Conservation (phyloP, 768 basidiomycete genomes). For the Termitomyces bulborhizus region DNA sequence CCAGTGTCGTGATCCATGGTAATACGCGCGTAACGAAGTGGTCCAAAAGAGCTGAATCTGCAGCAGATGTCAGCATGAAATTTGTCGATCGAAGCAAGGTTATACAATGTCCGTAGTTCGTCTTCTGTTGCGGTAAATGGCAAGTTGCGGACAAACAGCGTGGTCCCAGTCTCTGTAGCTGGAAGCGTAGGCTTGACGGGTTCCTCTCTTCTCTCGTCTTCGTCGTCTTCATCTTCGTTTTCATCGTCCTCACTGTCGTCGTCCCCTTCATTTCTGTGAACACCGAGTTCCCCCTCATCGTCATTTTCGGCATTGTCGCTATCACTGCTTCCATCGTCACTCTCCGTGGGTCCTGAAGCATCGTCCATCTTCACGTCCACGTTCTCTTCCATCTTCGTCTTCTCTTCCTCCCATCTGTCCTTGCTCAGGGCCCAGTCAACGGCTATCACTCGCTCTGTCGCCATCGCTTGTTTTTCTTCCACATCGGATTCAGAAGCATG, state of each 20-base stretch:
- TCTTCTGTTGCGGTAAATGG: slow-evolving; percentile 92
- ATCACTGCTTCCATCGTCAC: slow-evolving; percentile 21
- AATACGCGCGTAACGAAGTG: slow-evolving; percentile 88
- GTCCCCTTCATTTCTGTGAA: slow-evolving; percentile 36
- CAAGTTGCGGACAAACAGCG: slow-evolving; percentile 90
- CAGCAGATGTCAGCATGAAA: not conserved
- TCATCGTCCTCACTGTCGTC: slow-evolving; percentile 32
- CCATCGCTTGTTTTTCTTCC: slow-evolving; percentile 28
- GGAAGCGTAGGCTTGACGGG: slow-evolving; percentile 67
- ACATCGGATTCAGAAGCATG: slow-evolving; percentile 23
- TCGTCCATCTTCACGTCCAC: slow-evolving; percentile 33
- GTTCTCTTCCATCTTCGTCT: slow-evolving; percentile 44
- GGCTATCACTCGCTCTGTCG: slow-evolving; percentile 63
- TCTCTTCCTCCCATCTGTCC: slow-evolving; percentile 83
- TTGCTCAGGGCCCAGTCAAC: slow-evolving; percentile 98
- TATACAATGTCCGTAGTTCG: slow-evolving; percentile 80
- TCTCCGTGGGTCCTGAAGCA: slow-evolving; percentile 23
- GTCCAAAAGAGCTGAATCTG: slow-evolving; percentile 90
- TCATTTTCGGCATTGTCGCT: slow-evolving; percentile 33
- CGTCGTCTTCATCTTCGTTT: slow-evolving; percentile 24
- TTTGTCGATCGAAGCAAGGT: slow-evolving; percentile 5
- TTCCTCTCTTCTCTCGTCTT: slow-evolving; percentile 31
- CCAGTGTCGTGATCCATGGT: slow-evolving; percentile 79
- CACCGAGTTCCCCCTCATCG: slow-evolving; percentile 36
- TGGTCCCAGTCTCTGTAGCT: slow-evolving; percentile 81